Evolutionary conservation across 225 moss, liverwort and hornwort genomes (phyloP), one percentile per base, ranked within the genome.

Genomic region (Polytrichum commune): DNA sequence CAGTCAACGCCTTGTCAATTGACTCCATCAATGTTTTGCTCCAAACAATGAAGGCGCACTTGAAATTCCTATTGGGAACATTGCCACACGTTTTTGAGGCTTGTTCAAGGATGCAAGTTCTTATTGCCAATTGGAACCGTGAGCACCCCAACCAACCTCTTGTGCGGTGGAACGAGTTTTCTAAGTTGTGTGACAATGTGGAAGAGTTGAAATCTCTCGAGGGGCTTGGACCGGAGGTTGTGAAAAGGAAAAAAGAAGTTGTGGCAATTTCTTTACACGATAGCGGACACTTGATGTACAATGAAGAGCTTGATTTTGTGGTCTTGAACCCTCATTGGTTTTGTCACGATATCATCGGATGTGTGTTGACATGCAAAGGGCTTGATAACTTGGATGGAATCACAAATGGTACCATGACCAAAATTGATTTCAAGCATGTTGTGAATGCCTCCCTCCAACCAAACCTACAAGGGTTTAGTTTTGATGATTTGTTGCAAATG

Each of bases 271-370:
- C 68, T 28, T 64, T 87, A 19, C 87, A 87, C 18, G 70, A 81
- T n/a, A 75, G 62, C 7, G 87, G 87, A 27, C 72, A 67, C 9
- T 68, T 86, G 28, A 77, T 86, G 10, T 72, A 73, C 53, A 73
- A 78, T 67, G 70, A 71, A 5, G 68, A 73, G 19, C 27, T 71
- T 2, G 68, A 55, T 20, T 73, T 75, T 20, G 60, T 83, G 0
- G 75, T 86, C 2, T 28, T 86, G 80, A 23, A 25, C 27, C 71
- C 38, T 0, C 5, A 71, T 55, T 83, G 86, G 86, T 73, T 86
- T 23, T 80, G 86, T 55, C 65, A 81, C 19, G 54, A 19, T 35
- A 71, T 35, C 27, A 80, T 74, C 18, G 65, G 29, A 29, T 6
- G 1, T 8, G 33, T 33, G 7, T 33, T 33, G 33, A 6, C 10